Conservation (phyloP, 495 filamentous ascomycete species). For the Neurospora sp. region DNA sequence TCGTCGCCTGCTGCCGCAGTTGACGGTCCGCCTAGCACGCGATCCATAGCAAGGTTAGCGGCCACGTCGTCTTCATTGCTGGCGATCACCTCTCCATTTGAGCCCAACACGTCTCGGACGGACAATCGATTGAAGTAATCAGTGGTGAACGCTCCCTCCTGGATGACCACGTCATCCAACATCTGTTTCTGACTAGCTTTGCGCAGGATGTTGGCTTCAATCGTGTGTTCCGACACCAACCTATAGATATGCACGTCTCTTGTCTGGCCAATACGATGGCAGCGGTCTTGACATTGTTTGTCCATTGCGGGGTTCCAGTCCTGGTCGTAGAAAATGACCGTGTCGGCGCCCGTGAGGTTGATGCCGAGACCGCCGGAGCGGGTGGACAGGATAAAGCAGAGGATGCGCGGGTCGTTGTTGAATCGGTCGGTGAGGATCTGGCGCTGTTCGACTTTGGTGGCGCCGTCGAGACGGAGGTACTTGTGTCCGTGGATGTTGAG, state of each 20-base stretch:
- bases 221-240: conserved; percentile 93
- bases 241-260: conserved; percentile 98
- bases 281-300: conserved; percentile 97
- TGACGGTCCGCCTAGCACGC: conserved; percentile 52
- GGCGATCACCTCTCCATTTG: conserved; percentile 43
- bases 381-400: conserved; percentile 90
- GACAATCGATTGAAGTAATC: conserved; percentile 86
- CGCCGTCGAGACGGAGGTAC: conserved; percentile 81
- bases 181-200: conserved; percentile 96
- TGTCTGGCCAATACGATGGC: conserved; percentile 96
- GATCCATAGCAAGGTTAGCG: conserved; percentile 75
- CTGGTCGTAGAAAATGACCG: conserved; percentile 98
- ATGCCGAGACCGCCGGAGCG: conserved; percentile 92
- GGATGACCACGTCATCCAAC: conserved; percentile 96
- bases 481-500: conserved; percentile 97
- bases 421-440: conserved; percentile 95
- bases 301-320: conserved; percentile 99
- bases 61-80: conserved; percentile 49
- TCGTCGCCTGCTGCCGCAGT: neutral
- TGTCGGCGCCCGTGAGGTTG: conserved; percentile 93
- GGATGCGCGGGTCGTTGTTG: conserved; percentile 86
- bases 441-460: conserved; percentile 88
- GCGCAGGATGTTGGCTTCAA: conserved; percentile 95
- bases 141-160: conserved; percentile 96
- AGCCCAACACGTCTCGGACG: conserved; percentile 58